These are phyloP conservation scores for Mycogone perniciosa DNA, from an alignment of 2,329 filamentous ascomycete genomes.

Conservation along the genomic window DNA sequence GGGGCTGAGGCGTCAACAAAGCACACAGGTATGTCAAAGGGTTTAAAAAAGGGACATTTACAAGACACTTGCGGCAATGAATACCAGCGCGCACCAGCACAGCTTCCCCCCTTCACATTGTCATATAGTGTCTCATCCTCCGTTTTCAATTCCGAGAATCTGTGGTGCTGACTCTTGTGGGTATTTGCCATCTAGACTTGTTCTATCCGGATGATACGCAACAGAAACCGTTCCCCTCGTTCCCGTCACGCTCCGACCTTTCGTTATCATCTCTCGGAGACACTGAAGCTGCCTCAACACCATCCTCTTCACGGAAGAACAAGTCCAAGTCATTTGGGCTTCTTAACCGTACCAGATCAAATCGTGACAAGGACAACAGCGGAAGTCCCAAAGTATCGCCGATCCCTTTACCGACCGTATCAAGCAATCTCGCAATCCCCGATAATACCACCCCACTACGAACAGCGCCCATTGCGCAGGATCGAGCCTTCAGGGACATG, in stretches of 20 bases:
- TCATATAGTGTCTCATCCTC: background rate
- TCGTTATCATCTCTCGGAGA: constrained; percentile 46
- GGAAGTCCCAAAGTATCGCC: constrained; percentile 32
- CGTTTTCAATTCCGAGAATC: constrained; percentile 2
- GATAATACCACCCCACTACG: constrained; percentile 38
- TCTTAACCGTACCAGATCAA: constrained; percentile 45
- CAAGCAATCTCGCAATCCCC: constrained; percentile 22
- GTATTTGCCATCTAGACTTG: constrained; percentile 16
- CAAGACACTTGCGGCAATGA: background rate
- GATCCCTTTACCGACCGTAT: constrained; percentile 17
- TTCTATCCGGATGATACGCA: constrained; percentile 26
- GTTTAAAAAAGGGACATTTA: background rate
- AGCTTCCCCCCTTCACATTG: background rate
- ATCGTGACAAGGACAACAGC: constrained; percentile 42
- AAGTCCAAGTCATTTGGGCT: constrained; percentile 52
- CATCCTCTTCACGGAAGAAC: constrained; percentile 36
- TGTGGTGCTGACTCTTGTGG: constrained; percentile 6
- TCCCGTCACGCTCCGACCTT: constrained; percentile 45
- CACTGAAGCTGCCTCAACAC: constrained; percentile 33
- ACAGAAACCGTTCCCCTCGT: constrained; percentile 34
- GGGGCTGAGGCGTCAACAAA: constrained; percentile 21
- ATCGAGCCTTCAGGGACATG: constrained; percentile 62
- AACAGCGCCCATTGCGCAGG: constrained; percentile 58
- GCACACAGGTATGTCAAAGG: constrained; percentile 27
- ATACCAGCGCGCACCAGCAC: constrained; percentile 3